phyloP scores from a whole-genome alignment of 768 basidiomycete species.

The Chalciporus piperatus region DNA sequence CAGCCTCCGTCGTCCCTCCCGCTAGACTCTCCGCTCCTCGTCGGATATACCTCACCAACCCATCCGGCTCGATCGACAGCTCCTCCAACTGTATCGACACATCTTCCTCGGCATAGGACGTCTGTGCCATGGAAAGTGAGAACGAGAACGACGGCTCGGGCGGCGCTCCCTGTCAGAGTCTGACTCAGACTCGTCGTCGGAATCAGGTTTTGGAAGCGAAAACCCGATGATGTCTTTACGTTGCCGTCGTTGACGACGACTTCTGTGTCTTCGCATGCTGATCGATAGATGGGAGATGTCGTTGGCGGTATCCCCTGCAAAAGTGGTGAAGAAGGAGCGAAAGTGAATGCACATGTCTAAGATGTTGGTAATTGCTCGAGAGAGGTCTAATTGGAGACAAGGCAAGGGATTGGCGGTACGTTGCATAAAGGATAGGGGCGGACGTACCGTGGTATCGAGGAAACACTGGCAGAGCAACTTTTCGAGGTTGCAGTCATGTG shows the following conservation, averaged over 20 bases:
- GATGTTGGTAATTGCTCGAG: constrained; percentile 63
- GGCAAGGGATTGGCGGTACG: background rate
- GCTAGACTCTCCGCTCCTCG: constrained; percentile 70
- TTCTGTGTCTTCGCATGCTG: constrained; percentile 57
- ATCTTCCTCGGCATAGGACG: too few species aligned
- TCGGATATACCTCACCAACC: constrained; percentile 64
- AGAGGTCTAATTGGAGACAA: constrained; percentile 55
- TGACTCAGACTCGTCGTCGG: constrained; percentile 34
- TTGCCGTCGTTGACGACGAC: constrained; percentile 54
- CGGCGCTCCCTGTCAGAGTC: too few species aligned
- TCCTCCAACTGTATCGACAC: constrained; percentile 53
- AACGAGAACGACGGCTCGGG: constrained; percentile 43
- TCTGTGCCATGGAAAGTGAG: too few species aligned
- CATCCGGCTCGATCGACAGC: constrained; percentile 68
- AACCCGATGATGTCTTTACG: constrained; percentile 63
- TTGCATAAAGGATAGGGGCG: background rate
- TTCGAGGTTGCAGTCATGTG: constrained; percentile 44
- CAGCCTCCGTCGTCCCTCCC: constrained; percentile 55
- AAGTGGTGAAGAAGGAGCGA: constrained; percentile 57
- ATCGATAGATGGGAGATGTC: constrained; percentile 52
- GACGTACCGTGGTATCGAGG: constrained; percentile 55
- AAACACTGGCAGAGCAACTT: constrained; percentile 62
- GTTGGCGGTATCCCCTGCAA: constrained; percentile 59
- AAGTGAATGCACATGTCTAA: constrained; percentile 76
- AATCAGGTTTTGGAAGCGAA: constrained; percentile 35